Evolutionary conservation across 1,284 basidiomycete species (phyloP), one percentile per base, ranked within the genome.

Genomic region (Heterobasidion occidentale): DNA sequence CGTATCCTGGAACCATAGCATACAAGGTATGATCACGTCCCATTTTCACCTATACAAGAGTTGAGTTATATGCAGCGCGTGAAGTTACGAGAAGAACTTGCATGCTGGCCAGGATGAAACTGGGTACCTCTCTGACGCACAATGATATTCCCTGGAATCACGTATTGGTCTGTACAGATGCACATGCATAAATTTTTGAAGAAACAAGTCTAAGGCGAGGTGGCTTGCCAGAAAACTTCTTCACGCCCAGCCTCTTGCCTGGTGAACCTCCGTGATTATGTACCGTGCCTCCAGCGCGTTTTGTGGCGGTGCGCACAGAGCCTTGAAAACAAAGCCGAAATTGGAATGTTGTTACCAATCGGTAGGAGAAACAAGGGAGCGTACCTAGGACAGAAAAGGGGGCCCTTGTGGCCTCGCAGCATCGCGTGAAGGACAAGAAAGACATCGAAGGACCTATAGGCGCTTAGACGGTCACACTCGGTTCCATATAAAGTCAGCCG

Each of bases 1-100:
- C 90, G 68, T 82, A 94, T 17, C 94, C 94, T 0, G 94, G 94
- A 17, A 86, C 85, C 12, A 83, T 78, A 17, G 94, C 94, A 67
- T 87, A 96, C 56, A 98, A 78, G 0, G 95, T 98, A 70, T 95
- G 92, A 71, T 98, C 94, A 59, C 88, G 84, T 34, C 94, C 95
- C 67, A 92, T 88, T 61, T 85, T 85, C 57, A 97, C 92, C 91
- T 94, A 64, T 42, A 53, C 49, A 27, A 48, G 42, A 56, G n/a
- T 35, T 9, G 54, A 56, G 33, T 27, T 27, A 27, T 6, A n/a
- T 19, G 35, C 55, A 53, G 11, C 38, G 51, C 38, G 52, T 56
- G 56, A 60, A 48, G 45, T 20, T 27, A 48, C 14, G 38, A 50
- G 7, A 51, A 53, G 56, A 51, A 71, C 82, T 58, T 69, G 92